Base-by-base conservation (phyloP, 169 alveolate genomes). In the Plasmodium relictum region DNA sequence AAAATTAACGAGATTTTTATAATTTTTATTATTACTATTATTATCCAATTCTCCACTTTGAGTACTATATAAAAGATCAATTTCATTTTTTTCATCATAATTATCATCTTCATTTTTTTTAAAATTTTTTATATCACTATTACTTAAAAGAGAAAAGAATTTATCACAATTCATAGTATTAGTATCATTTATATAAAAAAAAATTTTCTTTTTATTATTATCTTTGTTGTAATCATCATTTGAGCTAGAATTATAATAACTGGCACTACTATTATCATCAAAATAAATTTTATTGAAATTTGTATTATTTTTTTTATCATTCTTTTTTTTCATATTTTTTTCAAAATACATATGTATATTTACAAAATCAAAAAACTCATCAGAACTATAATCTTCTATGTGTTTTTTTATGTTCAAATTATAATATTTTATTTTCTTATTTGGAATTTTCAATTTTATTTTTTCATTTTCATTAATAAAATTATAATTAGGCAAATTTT, bases 141-240 rank as follows among this genome's bases (percentile, higher is more conserved):
- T 72, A 56, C 85, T 83, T 52, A 68, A 61, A 8, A 59, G 54
- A 37, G 73, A 41, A 59, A 68, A 14, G 4, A 68, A 50, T 54
- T 83, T 83, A 3, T 56, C 39, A 0, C 41, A 44, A 37, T 58
- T 65, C 1, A 16, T 26, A 37, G 10, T 5, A 68, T 6, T 68
- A 3, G 66, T 26, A 59, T 83, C 73, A 3, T 26, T 22, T 62
- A 83, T 83, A 45, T 54, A 24, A 37, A 83, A 83, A 62, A 72
- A 68, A 39, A 68, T 50, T 26, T 31, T 31, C 16, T 56, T 44
- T 12, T 48, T 76, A 2, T 74, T 26, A 12, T 39, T 54, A 18
- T 63, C 44, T 6, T 22, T 45, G 31, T 48, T 26, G n/a, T n/a
- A n/a, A n/a, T n/a, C 3, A 31, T 31, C 39, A 31, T 2, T 31